A percentile compares a stretch with the other conserved stretches of the same genome.
phyloP scores from a whole-genome alignment of 2,329 filamentous ascomycete genomes.

The Neopestalotiopsis sp. region DNA sequence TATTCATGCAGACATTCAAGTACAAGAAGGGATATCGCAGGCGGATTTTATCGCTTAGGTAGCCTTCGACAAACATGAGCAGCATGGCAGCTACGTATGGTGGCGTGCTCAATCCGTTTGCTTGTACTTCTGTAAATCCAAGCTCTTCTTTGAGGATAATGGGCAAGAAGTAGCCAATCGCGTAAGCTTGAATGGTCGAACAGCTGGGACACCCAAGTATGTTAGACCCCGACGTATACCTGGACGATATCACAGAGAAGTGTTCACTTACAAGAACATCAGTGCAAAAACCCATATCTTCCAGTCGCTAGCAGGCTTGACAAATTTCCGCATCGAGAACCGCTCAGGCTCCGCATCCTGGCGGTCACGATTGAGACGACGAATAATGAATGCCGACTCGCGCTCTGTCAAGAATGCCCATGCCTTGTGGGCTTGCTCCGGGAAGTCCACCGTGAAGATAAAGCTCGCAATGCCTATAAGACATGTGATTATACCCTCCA shows the following conservation, averaged over 20 bases:
- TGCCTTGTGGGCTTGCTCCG: not conserved
- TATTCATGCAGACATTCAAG: not conserved
- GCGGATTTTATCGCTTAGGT: not conserved
- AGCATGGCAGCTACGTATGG: not conserved
- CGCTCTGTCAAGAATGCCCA: not conserved
- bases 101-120: not conserved
- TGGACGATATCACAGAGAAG: too few relatives aligned
- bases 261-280: not conserved
- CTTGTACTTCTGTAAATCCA: not conserved
- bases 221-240: too few relatives aligned
- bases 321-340: not conserved
- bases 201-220: not conserved
- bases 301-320: not conserved
- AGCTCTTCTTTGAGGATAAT: not conserved
- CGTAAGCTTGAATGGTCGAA: not conserved
- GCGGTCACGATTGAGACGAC: not conserved
- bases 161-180: slow-evolving; percentile 2
- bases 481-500: slow-evolving; percentile 64
- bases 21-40: not conserved
- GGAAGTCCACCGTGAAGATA: slow-evolving; percentile 36
- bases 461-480: slow-evolving; percentile 62
- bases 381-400: slow-evolving; percentile 5
- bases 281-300: slow-evolving; percentile 2
- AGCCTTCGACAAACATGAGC: not conserved
- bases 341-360: not conserved